phyloP scores from a whole-genome alignment of 176 grass and related monocot genomes.

The Carex parvula region DNA sequence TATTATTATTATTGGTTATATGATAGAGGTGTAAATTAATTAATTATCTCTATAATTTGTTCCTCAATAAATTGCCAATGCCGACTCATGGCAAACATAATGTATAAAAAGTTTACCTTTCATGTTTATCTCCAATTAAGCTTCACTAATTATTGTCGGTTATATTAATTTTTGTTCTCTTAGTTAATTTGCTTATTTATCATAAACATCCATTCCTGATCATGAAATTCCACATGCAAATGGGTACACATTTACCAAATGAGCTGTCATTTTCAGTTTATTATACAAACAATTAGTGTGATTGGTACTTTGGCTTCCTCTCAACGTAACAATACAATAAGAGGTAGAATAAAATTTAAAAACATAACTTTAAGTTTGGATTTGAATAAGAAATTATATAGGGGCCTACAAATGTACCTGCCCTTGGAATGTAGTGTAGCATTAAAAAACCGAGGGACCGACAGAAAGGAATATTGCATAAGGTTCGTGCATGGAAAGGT shows the following conservation, averaged over 20 bases:
- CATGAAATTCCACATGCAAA: background rate
- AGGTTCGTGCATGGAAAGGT: constrained; percentile 14
- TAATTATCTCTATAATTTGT: constrained; percentile 24
- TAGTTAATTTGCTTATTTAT: background rate
- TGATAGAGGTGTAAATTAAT: constrained; percentile 30
- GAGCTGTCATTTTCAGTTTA: constrained; percentile 7
- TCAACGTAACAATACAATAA: constrained; percentile 4
- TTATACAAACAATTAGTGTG: background rate
- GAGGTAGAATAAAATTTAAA: background rate
- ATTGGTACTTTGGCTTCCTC: background rate
- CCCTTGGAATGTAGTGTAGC: background rate
- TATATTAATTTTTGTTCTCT: background rate
- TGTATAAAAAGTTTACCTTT: background rate
- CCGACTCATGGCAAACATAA: background rate
- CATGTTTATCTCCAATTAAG: background rate
- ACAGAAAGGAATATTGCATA: constrained; percentile 30
- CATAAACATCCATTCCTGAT: background rate
- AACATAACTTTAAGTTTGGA: constrained; percentile 3
- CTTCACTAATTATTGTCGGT: background rate
- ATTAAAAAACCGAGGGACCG: constrained; percentile 9
- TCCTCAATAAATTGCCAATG: constrained; percentile 22
- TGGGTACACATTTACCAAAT: background rate
- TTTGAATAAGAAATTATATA: constrained; percentile 11
- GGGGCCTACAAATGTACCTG: constrained; percentile 4
- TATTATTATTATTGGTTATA: background rate